phyloP scores from a whole-genome alignment of 2,329 filamentous ascomycete genomes.

The Penicillium oxalicum region DNA sequence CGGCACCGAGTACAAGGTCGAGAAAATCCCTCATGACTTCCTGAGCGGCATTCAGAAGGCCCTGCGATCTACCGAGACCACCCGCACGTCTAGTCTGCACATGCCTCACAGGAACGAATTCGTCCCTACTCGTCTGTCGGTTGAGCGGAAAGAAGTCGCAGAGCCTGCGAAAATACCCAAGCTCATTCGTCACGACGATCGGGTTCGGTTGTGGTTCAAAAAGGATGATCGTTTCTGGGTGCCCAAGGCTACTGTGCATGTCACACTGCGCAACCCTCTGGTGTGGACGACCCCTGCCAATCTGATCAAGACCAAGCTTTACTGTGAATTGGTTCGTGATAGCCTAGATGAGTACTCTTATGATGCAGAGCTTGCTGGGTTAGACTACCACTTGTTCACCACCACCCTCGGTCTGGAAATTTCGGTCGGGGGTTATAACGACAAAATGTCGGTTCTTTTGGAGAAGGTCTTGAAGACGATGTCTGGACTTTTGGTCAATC shows the following conservation, averaged over 20 bases:
- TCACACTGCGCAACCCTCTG: conserved; percentile 73
- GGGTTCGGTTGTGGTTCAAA: conserved; percentile 88
- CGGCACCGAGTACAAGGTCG: conserved; percentile 83
- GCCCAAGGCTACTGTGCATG: conserved; percentile 80
- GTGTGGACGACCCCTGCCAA: conserved; percentile 74
- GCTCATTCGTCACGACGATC: conserved; percentile 76
- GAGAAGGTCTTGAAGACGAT: conserved; percentile 83
- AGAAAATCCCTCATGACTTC: conserved; percentile 72
- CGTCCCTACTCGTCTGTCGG: conserved; percentile 85
- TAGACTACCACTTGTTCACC: conserved; percentile 73
- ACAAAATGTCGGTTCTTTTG: conserved; percentile 84
- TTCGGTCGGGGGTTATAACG: conserved; percentile 84
- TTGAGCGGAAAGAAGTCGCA: conserved; percentile 86
- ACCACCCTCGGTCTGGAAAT: conserved; percentile 70
- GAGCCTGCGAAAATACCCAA: conserved; percentile 68
- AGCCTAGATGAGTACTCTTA: conserved; percentile 90
- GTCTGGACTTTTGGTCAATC: conserved; percentile 73
- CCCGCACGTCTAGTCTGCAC: conserved; percentile 66
- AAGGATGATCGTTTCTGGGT: conserved; percentile 99
- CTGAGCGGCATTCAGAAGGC: conserved; percentile 64
- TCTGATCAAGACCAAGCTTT: conserved; percentile 70
- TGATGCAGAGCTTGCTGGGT: conserved; percentile 84
- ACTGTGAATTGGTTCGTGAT: conserved; percentile 80
- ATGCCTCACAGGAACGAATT: conserved; percentile 93
- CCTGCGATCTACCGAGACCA: conserved; percentile 50